Evolutionary conservation across 2,329 filamentous ascomycete genomes (phyloP).

Genomic region (Ceratocystis eucalypticola): DNA sequence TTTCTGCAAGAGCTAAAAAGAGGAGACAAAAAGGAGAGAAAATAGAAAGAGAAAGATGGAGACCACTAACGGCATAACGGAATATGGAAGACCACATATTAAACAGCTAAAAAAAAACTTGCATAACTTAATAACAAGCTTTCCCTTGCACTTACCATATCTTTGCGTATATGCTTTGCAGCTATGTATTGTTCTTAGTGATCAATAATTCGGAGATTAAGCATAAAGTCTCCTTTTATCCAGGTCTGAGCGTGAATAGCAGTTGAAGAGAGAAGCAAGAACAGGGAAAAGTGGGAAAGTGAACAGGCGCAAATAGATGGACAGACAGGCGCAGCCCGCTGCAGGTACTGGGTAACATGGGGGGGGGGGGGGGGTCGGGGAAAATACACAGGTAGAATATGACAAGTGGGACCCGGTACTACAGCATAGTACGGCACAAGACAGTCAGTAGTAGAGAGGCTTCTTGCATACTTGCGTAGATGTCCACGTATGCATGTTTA

Average conservation of each 20-base stretch:
- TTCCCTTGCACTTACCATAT: not conserved
- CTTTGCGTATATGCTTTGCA: not conserved
- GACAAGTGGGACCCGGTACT: no score
- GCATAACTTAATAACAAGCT: not conserved
- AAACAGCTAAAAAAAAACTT: not conserved
- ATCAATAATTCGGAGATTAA: slow-evolving; percentile 4
- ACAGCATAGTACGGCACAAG: no score
- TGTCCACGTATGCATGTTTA: no score
- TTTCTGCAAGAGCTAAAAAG: not conserved
- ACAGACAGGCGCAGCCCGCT: not conserved
- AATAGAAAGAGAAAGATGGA: not conserved
- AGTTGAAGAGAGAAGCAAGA: not conserved
- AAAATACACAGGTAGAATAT: no score
- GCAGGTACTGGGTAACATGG: not conserved
- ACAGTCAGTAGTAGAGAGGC: no score
- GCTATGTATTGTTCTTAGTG: not conserved
- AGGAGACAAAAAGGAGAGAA: not conserved
- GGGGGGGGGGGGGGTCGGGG: no score
- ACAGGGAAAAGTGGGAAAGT: not conserved
- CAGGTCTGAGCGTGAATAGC: not conserved
- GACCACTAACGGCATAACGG: not conserved
- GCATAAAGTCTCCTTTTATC: slow-evolving; percentile 3
- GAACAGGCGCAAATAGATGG: no score
- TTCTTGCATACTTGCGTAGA: no score
- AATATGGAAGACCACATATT: not conserved